Conservation (phyloP, 371 early-diverging fungal genomes). For the Phascolomyces articulosus region DNA sequence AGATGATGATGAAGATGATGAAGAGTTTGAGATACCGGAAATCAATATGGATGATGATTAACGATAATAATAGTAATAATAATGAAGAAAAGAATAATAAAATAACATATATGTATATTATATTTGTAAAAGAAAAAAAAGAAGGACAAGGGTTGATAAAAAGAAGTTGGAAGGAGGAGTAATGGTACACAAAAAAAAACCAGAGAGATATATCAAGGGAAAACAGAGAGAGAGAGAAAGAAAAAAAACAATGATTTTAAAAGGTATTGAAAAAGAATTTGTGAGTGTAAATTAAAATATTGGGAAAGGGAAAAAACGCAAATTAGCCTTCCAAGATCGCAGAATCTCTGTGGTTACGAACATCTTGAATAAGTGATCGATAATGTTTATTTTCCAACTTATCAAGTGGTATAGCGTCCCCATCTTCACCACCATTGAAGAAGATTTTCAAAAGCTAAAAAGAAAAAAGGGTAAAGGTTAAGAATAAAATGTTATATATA, state of each 20-base stretch:
- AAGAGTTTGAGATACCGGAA: conserved; percentile 41
- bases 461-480: no score
- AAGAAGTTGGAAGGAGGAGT: no score
- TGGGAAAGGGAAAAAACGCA: no score
- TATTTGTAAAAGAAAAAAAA: neutral
- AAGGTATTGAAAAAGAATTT: neutral
- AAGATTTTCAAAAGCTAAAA: conserved; percentile 77
- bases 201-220: neutral
- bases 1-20: conserved; percentile 15
- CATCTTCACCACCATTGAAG: conserved; percentile 88
- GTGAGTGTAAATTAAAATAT: no score
- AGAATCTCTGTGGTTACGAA: conserved; percentile 16
- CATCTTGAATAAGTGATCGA: conserved; percentile 48
- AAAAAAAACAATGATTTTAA: neutral
- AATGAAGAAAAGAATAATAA: neutral
- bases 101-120: neutral
- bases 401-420: conserved; percentile 76
- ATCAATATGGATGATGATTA: conserved; percentile 34
- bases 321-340: neutral
- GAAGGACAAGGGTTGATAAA: neutral
- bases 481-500: no score
- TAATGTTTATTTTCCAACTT: conserved; percentile 80
- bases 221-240: neutral
- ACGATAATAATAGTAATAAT: neutral
- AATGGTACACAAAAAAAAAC: neutral